Evolutionary conservation across 495 filamentous ascomycete species (phyloP), one percentile per base, ranked within the genome.

Genomic region (Oidiodendron maius): DNA sequence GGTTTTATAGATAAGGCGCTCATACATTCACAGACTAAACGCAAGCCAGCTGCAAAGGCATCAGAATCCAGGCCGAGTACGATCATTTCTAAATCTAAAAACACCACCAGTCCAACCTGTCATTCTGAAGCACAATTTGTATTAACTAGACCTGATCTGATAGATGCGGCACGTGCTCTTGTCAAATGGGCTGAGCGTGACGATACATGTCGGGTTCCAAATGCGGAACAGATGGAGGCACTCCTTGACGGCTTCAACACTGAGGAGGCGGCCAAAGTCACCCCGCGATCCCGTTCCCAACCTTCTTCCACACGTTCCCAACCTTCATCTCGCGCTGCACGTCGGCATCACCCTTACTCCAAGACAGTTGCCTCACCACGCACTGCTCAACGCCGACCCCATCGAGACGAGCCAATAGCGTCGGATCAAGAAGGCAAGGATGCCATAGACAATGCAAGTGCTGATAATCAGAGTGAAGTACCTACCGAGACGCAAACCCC

Each of bases 61-160:
- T 38, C 35, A 38, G 17, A 18, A 13, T 11, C 40, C 10, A 17
- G 40, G 18, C 40, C 40, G 16, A 42, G 40, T 42, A 42, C 22
- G 40, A 42, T 5, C 12, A 44, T 15, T 44, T 30, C 15, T 9
- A 30, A 5, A 15, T 30, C 20, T 44, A 25, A 9, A 12, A 46
- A 18, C 13, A 20, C 37, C 20, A 16, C 37, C 13, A 17, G 35
- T 46, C 44, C 44, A 13, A 17, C 44, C n/a, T 3, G 18, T 23
- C 30, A 8, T 35, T 37, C 26, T 1, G 10, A 23, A 3, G 13
- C 18, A 9, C 16, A 23, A 18, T 4, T 35, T 9, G 2, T 46
- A 46, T 46, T 46, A 46, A 46, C 44, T 1, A 22, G 18, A 11
- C 44, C 24, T 13, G 18, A 37, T 25, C 15, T 50, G 20, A 36